Conservation (phyloP, 305 asterid genomes). For the Fraxinus sp. region DNA sequence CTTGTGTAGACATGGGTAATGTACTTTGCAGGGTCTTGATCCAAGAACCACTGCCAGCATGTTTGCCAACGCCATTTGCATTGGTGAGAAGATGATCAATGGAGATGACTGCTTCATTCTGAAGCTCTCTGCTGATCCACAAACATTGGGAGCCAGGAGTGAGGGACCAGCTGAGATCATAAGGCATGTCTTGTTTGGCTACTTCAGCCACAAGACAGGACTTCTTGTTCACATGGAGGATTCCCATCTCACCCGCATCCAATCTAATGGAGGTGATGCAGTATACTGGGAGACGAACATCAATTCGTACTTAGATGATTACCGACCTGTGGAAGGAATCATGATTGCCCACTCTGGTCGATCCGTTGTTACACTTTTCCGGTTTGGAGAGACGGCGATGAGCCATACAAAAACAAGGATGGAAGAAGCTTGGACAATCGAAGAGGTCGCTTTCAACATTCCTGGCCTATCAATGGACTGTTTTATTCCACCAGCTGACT, state of each 20-base stretch:
- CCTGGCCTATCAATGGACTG: slow-evolving; percentile 81
- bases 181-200: slow-evolving; percentile 75
- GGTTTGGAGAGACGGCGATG: slow-evolving; percentile 85
- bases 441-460: slow-evolving; percentile 78
- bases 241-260: slow-evolving; percentile 86
- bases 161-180: slow-evolving; percentile 89
- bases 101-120: slow-evolving; percentile 86
- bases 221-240: slow-evolving; percentile 85
- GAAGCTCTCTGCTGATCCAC: slow-evolving; percentile 75
- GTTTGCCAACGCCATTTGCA: slow-evolving; percentile 73
- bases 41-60: slow-evolving; percentile 72
- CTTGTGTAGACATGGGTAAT: not conserved
- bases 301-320: slow-evolving; percentile 68
- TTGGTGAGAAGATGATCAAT: slow-evolving; percentile 72
- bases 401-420: slow-evolving; percentile 81
- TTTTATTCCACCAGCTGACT: slow-evolving; percentile 77
- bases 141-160: slow-evolving; percentile 67
- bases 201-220: slow-evolving; percentile 88
- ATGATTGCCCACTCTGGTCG: slow-evolving; percentile 91
- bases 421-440: slow-evolving; percentile 95
- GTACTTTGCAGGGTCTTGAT: slow-evolving; percentile 68
- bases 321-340: slow-evolving; percentile 77
- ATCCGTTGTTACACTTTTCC: slow-evolving; percentile 74
- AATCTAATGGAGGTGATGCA: slow-evolving; percentile 71
- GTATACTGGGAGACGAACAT: slow-evolving; percentile 90